These are phyloP conservation scores for Leavenworthia alabamica DNA, from an alignment of 345 rosid species.

Conservation along the genomic window DNA sequence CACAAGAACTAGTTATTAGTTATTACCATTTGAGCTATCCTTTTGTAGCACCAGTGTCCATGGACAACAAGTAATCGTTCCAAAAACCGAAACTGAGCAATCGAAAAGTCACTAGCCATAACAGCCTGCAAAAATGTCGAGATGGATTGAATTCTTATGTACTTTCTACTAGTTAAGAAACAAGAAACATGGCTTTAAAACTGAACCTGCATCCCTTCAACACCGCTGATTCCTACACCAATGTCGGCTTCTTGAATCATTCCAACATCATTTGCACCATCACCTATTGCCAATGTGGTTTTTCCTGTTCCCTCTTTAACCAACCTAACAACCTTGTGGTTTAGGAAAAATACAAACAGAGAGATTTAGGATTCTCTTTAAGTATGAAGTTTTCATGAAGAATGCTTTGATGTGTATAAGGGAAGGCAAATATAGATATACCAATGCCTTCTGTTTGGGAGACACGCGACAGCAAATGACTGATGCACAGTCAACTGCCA, in stretches of 20 bases:
- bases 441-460: conserved; percentile 97
- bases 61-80: conserved; percentile 95
- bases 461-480: conserved; percentile 98
- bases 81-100: conserved; percentile 88
- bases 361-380: not conserved
- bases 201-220: conserved; percentile 98
- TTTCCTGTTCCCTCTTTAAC: conserved; percentile 90
- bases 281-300: conserved; percentile 93
- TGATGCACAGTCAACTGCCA: conserved; percentile 93
- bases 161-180: no score
- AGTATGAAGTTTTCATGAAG: not conserved
- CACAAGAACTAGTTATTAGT: conserved; percentile 17
- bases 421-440: conserved; percentile 23
- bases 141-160: not conserved
- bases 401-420: not conserved
- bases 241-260: conserved; percentile 99
- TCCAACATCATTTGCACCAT: conserved; percentile 99
- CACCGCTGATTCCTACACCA: conserved; percentile 97
- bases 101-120: conserved; percentile 97
- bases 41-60: conserved; percentile 99
- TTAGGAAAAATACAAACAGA: not conserved
- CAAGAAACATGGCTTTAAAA: not conserved
- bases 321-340: conserved; percentile 67
- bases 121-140: conserved; percentile 59
- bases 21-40: conserved; percentile 94